Conservation (phyloP, 495 filamentous ascomycete genomes). For the Podospora fimiseda region DNA sequence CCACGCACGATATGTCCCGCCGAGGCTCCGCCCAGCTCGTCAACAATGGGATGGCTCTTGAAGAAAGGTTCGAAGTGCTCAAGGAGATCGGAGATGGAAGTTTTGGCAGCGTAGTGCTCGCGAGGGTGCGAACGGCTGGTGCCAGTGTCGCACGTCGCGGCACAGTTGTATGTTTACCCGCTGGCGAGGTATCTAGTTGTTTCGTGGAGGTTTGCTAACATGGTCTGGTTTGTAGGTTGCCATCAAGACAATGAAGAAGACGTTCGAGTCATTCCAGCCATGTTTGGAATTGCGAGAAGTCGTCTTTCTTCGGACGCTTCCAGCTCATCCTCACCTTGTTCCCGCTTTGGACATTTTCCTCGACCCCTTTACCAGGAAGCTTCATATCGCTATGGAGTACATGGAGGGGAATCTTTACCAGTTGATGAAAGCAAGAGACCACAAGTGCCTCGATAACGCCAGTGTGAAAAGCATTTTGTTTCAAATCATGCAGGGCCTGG, state of each 20-base stretch:
- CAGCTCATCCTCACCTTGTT: slow-evolving; percentile 82
- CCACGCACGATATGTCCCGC: slow-evolving; percentile 57
- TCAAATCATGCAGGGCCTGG: slow-evolving; percentile 91
- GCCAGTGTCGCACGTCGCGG: slow-evolving; percentile 82
- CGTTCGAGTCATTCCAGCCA: slow-evolving; percentile 82
- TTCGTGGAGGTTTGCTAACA: too few relatives aligned
- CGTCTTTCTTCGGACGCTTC: slow-evolving; percentile 86
- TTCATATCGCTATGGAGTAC: slow-evolving; percentile 99
- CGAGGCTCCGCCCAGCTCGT: slow-evolving; percentile 44
- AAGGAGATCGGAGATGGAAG: slow-evolving; percentile 99
- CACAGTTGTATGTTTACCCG: slow-evolving; percentile 66
- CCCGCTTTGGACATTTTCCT: slow-evolving; percentile 98
- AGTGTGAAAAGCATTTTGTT: slow-evolving; percentile 97
- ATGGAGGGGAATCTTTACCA: slow-evolving; percentile 99
- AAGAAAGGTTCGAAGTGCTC: slow-evolving; percentile 90
- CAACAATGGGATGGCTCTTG: slow-evolving; percentile 46
- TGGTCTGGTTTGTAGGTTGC: slow-evolving; percentile 59
- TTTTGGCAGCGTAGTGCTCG: slow-evolving; percentile 92
- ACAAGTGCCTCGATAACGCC: slow-evolving; percentile 80
- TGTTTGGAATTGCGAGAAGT: slow-evolving; percentile 94
- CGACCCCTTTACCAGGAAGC: slow-evolving; percentile 87
- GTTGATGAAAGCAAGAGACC: slow-evolving; percentile 95
- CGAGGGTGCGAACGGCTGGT: slow-evolving; percentile 82
- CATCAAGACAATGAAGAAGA: slow-evolving; percentile 99
- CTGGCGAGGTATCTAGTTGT: not conserved